Conservation (phyloP, 495 filamentous ascomycete genomes). For the Hyaloscypha bicolor region DNA sequence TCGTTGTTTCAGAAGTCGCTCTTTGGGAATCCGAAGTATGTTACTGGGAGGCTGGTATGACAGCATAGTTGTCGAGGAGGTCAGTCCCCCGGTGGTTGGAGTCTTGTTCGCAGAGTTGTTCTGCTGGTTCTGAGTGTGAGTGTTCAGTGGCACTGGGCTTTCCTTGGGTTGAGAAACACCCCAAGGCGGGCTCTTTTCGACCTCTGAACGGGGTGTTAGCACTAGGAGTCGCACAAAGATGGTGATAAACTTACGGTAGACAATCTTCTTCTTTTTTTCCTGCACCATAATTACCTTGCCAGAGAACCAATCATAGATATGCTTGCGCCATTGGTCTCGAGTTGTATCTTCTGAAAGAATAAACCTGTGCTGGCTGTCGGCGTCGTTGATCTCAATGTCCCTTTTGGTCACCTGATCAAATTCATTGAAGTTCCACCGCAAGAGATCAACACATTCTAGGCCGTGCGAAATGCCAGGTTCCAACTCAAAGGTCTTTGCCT, state of each 20-base stretch:
- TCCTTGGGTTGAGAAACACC: not conserved
- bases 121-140: not conserved
- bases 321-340: slow-evolving; percentile 4
- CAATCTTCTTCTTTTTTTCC: not conserved
- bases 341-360: slow-evolving; percentile 6
- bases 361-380: not conserved
- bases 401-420: not conserved
- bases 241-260: not conserved
- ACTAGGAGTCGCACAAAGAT: not conserved
- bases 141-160: not conserved
- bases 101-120: not conserved
- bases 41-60: not conserved
- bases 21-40: slow-evolving; percentile 18
- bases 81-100: not conserved
- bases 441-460: too few species aligned
- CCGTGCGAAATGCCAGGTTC: too few species aligned
- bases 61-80: not conserved
- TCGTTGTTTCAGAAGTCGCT: slow-evolving; percentile 11
- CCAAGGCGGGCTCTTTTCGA: not conserved
- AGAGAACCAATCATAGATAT: slow-evolving; percentile 19
- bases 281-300: not conserved
- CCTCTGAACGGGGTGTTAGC: not conserved
- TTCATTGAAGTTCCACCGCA: not conserved
- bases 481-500: too few species aligned
- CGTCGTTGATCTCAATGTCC: not conserved